Conservation (phyloP, 441 rosid species). For the Omphalea diandra region DNA sequence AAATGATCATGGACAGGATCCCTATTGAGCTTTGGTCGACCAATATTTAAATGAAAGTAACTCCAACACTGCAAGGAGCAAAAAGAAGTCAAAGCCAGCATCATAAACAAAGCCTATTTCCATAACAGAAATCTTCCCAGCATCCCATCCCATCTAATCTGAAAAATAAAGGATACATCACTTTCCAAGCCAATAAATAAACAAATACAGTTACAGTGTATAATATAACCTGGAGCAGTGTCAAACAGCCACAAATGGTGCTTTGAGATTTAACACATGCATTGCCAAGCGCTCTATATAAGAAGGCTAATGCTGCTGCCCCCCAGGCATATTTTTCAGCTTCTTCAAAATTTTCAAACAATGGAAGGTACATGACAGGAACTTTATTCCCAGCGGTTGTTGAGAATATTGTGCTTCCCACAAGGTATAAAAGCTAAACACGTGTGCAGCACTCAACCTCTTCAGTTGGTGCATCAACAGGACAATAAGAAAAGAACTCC, state of each 20-base stretch:
- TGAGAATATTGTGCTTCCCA: constrained; percentile 97
- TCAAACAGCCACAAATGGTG: constrained; percentile 95
- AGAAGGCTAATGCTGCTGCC: constrained; percentile 89
- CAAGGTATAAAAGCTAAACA: constrained; percentile 90
- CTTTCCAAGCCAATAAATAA: constrained; percentile 2
- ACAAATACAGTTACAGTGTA: constrained; percentile 4
- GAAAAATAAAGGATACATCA: constrained; percentile 10
- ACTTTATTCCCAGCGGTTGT: constrained; percentile 98
- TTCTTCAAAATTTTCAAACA: constrained; percentile 78
- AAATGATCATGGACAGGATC: constrained; percentile 82
- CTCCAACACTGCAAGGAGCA: constrained; percentile 81
- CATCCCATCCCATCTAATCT: background rate
- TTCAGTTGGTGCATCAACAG: constrained; percentile 58
- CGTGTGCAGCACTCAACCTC: constrained; percentile 73
- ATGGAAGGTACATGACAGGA: constrained; percentile 95
- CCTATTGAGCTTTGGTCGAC: constrained; percentile 86
- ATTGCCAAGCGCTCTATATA: constrained; percentile 96
- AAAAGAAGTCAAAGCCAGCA: constrained; percentile 24
- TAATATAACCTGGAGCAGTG: constrained; percentile 77
- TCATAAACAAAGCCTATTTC: constrained; percentile 2
- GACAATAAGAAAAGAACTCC: constrained; percentile 79
- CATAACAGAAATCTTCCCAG: background rate
- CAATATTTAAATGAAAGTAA: constrained; percentile 87
- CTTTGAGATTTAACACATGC: constrained; percentile 97
- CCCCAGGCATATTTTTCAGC: constrained; percentile 95